Evolutionary conservation across 2,329 filamentous ascomycete species (phyloP), one percentile per base, ranked within the genome.

Genomic region (Phyllosticta capitalensis): DNA sequence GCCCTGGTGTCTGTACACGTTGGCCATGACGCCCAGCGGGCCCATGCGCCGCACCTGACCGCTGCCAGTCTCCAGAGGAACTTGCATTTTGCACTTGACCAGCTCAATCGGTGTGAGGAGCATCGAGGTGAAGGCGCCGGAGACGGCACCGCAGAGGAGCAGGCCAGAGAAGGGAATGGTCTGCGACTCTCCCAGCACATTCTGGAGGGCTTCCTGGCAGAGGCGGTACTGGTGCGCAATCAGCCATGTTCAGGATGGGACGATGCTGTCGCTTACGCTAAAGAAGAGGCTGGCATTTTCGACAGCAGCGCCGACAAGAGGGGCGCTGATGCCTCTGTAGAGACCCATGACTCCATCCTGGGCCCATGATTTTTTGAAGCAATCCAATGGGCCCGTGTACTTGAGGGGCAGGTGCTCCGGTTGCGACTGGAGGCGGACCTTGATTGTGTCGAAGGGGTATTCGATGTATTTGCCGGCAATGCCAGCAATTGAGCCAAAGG

Each of bases 51-150:
- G 2, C 20, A 52, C 55, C 33, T 52, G 45, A 12, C 59, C 55
- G 68, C 68, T 22, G 70, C 72, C 69, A 1, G 76, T 71, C 54
- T 75, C 70, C 4, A 76, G 59, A 17, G 82, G 90, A 0, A 92
- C 92, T 73, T 99, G 94, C 76, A 99, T 95, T 75, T 94, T 95
- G 82, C 94, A 99, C 76, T 99, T 99, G 71, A 99, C 89, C 56
- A 99, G 83, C 76, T 99, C 94, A 65, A 99, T 90, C 0, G 94
- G 94, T 0, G 94, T 99, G 63, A 99, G 83, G 30, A 96, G 84
- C 54, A 96, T 81, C 0, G 90, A 96, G 0, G 94, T 95, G 68
- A 96, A 88, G 48, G 89, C 88, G 33, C 94, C 94, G 1, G 92
- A 88, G 61, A 90, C 87, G 54, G 89, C 92, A 53, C 94, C 94